phyloP scores from a whole-genome alignment of 805 yeast species.

The Candida alai region DNA sequence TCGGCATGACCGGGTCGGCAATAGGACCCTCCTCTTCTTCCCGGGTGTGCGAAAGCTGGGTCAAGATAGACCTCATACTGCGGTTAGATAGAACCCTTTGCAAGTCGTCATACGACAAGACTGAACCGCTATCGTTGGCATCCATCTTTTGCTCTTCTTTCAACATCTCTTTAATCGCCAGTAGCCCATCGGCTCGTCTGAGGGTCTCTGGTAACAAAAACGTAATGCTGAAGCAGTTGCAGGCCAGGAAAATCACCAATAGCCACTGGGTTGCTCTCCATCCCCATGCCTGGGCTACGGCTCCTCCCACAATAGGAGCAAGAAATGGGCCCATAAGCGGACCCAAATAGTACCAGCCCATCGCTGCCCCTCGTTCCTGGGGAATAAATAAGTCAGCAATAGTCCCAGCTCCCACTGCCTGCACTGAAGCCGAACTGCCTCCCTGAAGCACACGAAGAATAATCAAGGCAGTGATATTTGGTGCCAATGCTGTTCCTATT shows the following conservation, averaged over 20 bases:
- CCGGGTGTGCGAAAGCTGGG: neutral
- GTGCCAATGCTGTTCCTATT: conserved; percentile 68
- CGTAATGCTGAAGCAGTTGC: conserved; percentile 44
- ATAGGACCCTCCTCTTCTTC: conserved; percentile 27
- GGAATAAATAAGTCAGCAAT: conserved; percentile 68
- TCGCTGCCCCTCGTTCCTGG: conserved; percentile 68
- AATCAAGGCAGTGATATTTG: conserved; percentile 57
- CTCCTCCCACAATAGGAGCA: conserved; percentile 78
- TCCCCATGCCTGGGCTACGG: conserved; percentile 65
- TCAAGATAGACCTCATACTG: neutral
- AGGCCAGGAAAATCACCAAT: conserved; percentile 62
- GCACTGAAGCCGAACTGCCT: conserved; percentile 81
- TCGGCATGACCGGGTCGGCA: conserved; percentile 38
- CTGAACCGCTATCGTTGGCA: conserved; percentile 9
- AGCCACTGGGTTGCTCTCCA: conserved; percentile 93
- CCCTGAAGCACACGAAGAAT: conserved; percentile 70
- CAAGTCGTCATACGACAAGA: conserved; percentile 1
- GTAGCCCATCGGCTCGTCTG: conserved; percentile 56
- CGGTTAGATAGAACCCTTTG: neutral
- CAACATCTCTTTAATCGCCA: conserved; percentile 46
- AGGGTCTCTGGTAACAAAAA: conserved; percentile 78
- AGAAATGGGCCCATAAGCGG: conserved; percentile 77
- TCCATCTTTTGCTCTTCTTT: conserved; percentile 7
- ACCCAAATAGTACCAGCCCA: conserved; percentile 79
- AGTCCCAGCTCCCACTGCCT: conserved; percentile 88